Base-by-base conservation (phyloP, 2,329 filamentous ascomycete genomes). In the Trichoderma asperellum region DNA sequence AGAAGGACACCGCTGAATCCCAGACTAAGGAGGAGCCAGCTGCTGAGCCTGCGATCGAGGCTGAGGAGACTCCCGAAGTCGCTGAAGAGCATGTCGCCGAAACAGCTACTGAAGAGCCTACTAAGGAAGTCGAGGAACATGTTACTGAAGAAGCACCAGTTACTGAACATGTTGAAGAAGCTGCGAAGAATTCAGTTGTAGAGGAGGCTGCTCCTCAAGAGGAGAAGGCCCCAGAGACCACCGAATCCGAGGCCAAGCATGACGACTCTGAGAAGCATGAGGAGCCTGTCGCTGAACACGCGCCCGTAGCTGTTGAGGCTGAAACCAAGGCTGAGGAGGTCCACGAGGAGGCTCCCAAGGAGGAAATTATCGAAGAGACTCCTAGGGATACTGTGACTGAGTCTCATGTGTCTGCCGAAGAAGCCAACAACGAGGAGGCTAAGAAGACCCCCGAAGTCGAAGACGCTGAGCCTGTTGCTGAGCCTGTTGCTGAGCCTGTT, bases 21-120 rank as follows among this genome's bases (percentile, higher is more conserved):
- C 68, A 70, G 21, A 52, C 56, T 18, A 58, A 70, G 32, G 69
- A 69, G 40, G 70, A 69, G 37, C 27, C 60, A 6, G 55, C n/a
- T 27, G 66, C 56, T 11, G 68, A 71, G 32, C 53, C 68, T 55
- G 63, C 52, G 14, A 14, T 64, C 8, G 66, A 61, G 4, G 53
- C 47, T 43, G 62, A 70, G 37, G 43, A 43, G 49, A 64, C 55
- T 14, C n/a, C 24, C 55, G 47, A 67, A 37, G 61, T 61, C 35
- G 2, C 52, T 24, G 43, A 21, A 47, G 43, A 43, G n/a, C 40
- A 29, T 60, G 35, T 24, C 5, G n/a, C 35, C 24, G 52, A 66
- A 27, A 16, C 35, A 32, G 27, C 56, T 61, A 56, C 35, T 21
- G 52, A 66, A 29, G 59, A 32, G 21, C 55, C 24, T 53, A 32